These are phyloP conservation scores for Arthrinium puccinioides DNA, from an alignment of 2,329 filamentous ascomycete genomes.

Conservation along the genomic window DNA sequence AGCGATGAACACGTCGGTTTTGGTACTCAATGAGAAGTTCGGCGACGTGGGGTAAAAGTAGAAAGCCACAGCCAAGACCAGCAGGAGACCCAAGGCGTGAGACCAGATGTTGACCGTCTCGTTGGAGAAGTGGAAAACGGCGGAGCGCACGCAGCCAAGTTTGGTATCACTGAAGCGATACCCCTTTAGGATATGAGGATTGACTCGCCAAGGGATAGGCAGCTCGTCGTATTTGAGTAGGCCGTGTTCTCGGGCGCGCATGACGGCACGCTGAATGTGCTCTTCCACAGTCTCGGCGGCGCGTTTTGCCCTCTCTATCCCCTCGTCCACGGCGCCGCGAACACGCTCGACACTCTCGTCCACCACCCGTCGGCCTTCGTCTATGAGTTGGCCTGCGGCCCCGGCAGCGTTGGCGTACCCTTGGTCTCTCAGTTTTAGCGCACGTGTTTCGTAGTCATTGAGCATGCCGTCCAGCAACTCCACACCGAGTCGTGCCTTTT, in stretches of 20 bases:
- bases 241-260: conserved; percentile 66
- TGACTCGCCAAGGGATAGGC: conserved; percentile 86
- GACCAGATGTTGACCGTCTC: conserved; percentile 98
- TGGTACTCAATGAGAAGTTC: conserved; percentile 82
- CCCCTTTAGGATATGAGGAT: conserved; percentile 83
- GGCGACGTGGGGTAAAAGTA: conserved; percentile 89
- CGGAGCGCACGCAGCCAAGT: conserved; percentile 77
- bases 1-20: conserved; percentile 82
- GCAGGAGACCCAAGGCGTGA: conserved; percentile 79
- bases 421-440: conserved; percentile 71
- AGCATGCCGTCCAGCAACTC: conserved; percentile 81
- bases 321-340: conserved; percentile 70
- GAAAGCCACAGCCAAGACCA: conserved; percentile 83
- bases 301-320: conserved; percentile 72
- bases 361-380: conserved; percentile 70
- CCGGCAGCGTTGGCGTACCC: conserved; percentile 61
- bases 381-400: conserved; percentile 65
- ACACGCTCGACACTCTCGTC: conserved; percentile 73
- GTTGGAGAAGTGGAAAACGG: conserved; percentile 75
- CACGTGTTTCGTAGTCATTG: conserved; percentile 75
- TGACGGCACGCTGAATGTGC: conserved; percentile 72
- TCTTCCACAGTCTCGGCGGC: conserved; percentile 79
- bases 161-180: conserved; percentile 94
- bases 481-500: conserved; percentile 84
- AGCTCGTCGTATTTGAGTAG: conserved; percentile 86